Evolutionary conservation across 2,329 filamentous ascomycete species (phyloP), one percentile per base, ranked within the genome.

Genomic region (Fusarium mangiferae): DNA sequence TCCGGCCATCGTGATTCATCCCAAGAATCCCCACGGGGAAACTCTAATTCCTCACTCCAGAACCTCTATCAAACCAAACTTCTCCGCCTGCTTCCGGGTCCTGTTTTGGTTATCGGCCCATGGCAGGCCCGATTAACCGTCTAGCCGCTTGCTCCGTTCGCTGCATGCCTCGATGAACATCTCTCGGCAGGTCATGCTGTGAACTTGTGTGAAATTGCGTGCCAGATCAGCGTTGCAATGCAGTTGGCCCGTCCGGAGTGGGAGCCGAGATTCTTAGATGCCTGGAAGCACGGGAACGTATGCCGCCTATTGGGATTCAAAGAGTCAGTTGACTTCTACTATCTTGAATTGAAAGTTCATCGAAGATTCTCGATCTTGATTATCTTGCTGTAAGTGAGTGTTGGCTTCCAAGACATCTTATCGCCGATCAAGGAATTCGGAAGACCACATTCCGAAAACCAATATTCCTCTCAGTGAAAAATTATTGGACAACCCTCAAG

Each of bases 361-460:
- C 30, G n/a, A 28, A 17, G 18, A 24, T 57, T 39, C 36, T 44
- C 18, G 35, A 39, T 22, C 30, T 45, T 28, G n/a, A 12, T 15
- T 46, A 8, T 20, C 33, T 28, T 24, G 30, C n/a, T 44, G 20
- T 6, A 18, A 30, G 20, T 30, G 20, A 38, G 18, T 33, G 24
- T 30, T 44, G 30, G 49, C 36, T 55, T 24, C 46, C 48, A 62
- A 64, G 49, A 64, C 38, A 36, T 45, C 20, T 46, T 45, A 41
- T 46, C 63, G 52, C 65, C 15, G 42, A 68, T 68, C 62, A 22
- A 61, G 65, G 18, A 67, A 68, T 39, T 61, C 65, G 65, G 65
- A 68, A 66, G 45, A 22, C 39, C 18, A 68, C 45, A 68, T 46
- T 68, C 65, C 65, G 65, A 41, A n/a, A 13, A 35, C 18, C 52